Conservation (phyloP, 2,329 filamentous ascomycete genomes). For the Aureobasidium leucospermi region DNA sequence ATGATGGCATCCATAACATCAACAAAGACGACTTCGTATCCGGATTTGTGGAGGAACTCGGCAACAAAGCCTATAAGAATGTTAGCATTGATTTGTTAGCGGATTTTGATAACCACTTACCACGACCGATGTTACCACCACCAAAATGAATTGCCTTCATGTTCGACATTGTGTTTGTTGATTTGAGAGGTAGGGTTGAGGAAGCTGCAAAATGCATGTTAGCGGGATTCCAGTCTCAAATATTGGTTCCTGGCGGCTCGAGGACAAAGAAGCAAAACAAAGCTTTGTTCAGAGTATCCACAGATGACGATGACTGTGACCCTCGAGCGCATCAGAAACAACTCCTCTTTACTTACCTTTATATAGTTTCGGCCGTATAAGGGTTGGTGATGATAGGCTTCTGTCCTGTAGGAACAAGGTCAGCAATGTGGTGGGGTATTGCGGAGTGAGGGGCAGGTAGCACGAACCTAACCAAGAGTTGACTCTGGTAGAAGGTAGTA, state of each 20-base stretch:
- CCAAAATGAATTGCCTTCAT: slow-evolving; percentile 49
- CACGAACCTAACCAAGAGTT: slow-evolving; percentile 2
- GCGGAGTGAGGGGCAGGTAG: background rate
- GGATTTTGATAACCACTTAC: slow-evolving; percentile 18
- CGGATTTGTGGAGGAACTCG: slow-evolving; percentile 88
- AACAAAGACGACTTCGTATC: slow-evolving; percentile 92
- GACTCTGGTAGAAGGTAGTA: background rate
- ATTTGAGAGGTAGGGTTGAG: background rate
- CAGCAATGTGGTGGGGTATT: slow-evolving; percentile 5
- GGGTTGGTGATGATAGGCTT: background rate
- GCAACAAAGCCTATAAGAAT: slow-evolving; percentile 61
- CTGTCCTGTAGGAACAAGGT: background rate
- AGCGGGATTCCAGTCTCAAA: background rate
- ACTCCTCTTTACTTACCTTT: background rate
- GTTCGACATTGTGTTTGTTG: slow-evolving; percentile 19
- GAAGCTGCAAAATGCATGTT: background rate
- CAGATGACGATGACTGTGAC: background rate
- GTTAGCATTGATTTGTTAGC: background rate
- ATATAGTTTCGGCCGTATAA: background rate
- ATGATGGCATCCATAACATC: slow-evolving; percentile 86
- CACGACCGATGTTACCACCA: slow-evolving; percentile 48
- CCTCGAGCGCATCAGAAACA: background rate
- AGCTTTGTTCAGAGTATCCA: background rate
- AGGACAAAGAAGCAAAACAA: slow-evolving; percentile 10
- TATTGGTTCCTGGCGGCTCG: background rate